Evolutionary conservation across 2,329 filamentous ascomycete genomes (phyloP).

Genomic region (Hypoxylon sp.): DNA sequence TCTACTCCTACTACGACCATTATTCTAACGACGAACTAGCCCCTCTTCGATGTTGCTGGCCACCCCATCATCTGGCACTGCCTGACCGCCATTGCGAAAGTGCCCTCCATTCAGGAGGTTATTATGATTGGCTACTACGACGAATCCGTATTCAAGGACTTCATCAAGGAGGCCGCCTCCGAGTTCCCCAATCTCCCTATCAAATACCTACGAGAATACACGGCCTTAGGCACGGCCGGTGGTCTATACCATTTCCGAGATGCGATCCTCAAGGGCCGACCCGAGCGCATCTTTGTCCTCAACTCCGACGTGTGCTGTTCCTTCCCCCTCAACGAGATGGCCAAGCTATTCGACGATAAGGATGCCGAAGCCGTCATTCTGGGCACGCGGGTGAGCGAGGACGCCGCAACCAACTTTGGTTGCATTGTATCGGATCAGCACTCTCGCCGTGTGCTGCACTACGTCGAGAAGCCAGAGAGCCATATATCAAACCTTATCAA

Average conservation of each 20-base stretch:
- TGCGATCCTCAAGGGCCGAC: constrained; percentile 95
- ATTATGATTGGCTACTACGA: constrained; percentile 99
- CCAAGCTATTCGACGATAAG: constrained; percentile 92
- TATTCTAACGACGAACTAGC: constrained; percentile 65
- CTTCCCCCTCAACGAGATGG: constrained; percentile 96
- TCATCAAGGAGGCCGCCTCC: constrained; percentile 90
- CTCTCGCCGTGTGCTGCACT: constrained; percentile 95
- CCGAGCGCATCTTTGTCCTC: constrained; percentile 95
- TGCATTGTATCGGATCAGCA: constrained; percentile 97
- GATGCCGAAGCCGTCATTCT: constrained; percentile 97
- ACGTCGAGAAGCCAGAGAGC: constrained; percentile 98
- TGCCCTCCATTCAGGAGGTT: constrained; percentile 93
- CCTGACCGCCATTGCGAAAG: constrained; percentile 90
- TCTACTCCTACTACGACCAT: background rate
- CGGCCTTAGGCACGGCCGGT: constrained; percentile 94
- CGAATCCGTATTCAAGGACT: constrained; percentile 95
- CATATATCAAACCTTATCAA: constrained; percentile 99
- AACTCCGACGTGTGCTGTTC: constrained; percentile 99
- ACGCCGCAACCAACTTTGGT: constrained; percentile 95
- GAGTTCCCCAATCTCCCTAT: constrained; percentile 91
- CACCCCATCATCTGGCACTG: constrained; percentile 99
- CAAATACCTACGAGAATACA: constrained; percentile 97
- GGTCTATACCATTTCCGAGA: constrained; percentile 99
- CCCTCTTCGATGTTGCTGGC: constrained; percentile 97
- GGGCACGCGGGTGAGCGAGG: constrained; percentile 90